Base-by-base conservation (phyloP, 2,329 filamentous ascomycete genomes). In the Arthrobotrys iridis region DNA sequence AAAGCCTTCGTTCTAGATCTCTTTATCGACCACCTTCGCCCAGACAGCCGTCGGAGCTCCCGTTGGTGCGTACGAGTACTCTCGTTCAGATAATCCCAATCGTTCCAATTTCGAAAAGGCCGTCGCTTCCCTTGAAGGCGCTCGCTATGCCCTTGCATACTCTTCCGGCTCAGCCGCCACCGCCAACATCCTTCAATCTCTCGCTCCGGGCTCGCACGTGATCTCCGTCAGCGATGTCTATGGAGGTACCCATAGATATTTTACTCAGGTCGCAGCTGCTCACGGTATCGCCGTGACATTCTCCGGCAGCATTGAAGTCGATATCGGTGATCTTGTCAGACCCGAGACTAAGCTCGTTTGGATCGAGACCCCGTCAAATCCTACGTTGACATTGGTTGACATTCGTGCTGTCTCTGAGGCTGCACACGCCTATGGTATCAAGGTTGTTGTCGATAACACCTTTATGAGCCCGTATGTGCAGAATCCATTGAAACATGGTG, bases 361-460 rank as follows among this genome's bases (percentile, higher is more conserved):
- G 95, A 98, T 99, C 81, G 93, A 99, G 85, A 90, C 89, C 7
- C 95, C 95, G 22, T 95, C 91, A 79, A 99, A 99, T 85, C 95
- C 95, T 0, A 99, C 95, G 4, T 86, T 99, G 68, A 89, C 91
- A 26, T 87, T 99, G 52, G 94, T 98, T 78, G 94, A 99, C 83
- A 97, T 99, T 81, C 87, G 91, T 79, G 90, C 92, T 62, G 91
- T 99, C 41, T 90, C 91, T 26, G 88, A 88, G 26, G 87, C 91
- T 65, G 95, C 95, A 15, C 95, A 98, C 83, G 86, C 90, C 80
- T 91, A 92, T 81, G 94, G 93, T 77, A 92, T 98, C 80, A 86
- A 92, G 81, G 95, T 99, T 45, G 95, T 99, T n/a, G 95, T 99
- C 43, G 95, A 99, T 85, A 99, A 99, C 85, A 99, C 95, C 18